Conservation (phyloP, 176 grass and related monocot species). For the Cenchrus americanus region DNA sequence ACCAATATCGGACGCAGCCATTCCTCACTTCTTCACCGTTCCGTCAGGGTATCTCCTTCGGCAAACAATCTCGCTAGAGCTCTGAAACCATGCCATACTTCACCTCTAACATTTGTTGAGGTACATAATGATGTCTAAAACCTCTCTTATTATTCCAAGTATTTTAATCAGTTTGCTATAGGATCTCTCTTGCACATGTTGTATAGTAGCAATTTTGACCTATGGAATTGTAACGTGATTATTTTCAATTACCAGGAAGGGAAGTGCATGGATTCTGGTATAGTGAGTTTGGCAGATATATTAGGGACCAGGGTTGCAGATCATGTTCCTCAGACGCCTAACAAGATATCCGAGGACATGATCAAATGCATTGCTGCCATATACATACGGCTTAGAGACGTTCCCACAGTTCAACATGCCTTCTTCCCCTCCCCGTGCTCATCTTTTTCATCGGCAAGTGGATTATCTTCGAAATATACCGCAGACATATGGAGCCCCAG, state of each 20-base stretch:
- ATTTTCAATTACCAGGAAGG: constrained; percentile 56
- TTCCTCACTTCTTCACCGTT: constrained; percentile 76
- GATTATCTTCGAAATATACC: constrained; percentile 65
- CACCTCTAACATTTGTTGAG: constrained; percentile 77
- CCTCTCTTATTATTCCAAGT: neutral
- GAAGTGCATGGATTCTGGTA: constrained; percentile 44
- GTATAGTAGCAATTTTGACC: neutral
- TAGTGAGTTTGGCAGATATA: constrained; percentile 89
- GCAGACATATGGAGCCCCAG: constrained; percentile 75
- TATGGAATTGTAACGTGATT: constrained; percentile 22
- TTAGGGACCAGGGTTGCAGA: constrained; percentile 85
- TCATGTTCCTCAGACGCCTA: constrained; percentile 90
- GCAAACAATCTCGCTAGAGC: constrained; percentile 72
- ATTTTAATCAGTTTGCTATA: neutral
- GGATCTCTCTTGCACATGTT: neutral
- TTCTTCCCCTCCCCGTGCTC: constrained; percentile 82
- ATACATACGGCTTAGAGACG: constrained; percentile 63
- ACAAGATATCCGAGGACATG: constrained; percentile 93
- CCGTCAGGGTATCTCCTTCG: constrained; percentile 75
- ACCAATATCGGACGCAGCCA: constrained; percentile 63
- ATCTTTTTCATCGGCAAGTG: constrained; percentile 83
- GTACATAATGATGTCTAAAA: constrained; percentile 36
- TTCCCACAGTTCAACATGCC: constrained; percentile 33
- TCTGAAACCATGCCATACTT: constrained; percentile 79
- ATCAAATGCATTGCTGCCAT: constrained; percentile 81